Evolutionary conservation across 352 stramenopile genomes (phyloP).

Genomic region (Phytophthora capsici): DNA sequence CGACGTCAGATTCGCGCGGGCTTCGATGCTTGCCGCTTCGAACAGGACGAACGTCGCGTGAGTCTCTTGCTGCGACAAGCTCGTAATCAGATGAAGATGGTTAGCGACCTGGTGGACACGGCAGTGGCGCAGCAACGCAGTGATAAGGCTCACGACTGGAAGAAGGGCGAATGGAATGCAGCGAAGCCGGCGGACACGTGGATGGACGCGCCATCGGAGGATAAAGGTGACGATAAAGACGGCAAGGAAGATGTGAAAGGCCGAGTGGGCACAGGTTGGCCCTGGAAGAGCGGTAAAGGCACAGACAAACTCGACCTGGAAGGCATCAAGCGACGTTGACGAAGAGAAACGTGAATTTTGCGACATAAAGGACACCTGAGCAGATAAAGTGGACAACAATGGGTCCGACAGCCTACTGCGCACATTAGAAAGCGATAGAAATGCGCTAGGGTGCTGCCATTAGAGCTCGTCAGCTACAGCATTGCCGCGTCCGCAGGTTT

Average conservation of each 20-base stretch:
- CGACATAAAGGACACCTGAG: too few relatives aligned
- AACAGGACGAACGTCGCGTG: conserved; percentile 64
- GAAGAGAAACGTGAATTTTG: neutral
- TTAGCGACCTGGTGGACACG: conserved; percentile 72
- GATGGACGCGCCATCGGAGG: conserved; percentile 32
- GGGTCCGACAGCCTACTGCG: too few relatives aligned
- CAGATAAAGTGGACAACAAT: too few relatives aligned
- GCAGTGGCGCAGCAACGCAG: conserved; percentile 57
- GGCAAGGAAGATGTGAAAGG: conserved; percentile 61
- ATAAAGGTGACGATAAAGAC: conserved; percentile 30
- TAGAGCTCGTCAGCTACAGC: neutral
- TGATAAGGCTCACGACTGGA: conserved; percentile 22
- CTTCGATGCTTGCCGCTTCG: conserved; percentile 56
- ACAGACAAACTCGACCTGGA: conserved; percentile 61
- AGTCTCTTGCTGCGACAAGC: conserved; percentile 56
- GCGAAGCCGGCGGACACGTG: conserved; percentile 27
- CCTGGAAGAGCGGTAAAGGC: conserved; percentile 61
- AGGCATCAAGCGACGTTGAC: conserved; percentile 56
- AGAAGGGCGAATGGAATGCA: conserved; percentile 27
- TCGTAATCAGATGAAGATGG: conserved; percentile 71
- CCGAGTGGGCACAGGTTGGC: conserved; percentile 65
- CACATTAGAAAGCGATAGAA: neutral
- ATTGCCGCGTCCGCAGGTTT: neutral
- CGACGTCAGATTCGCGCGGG: conserved; percentile 64
- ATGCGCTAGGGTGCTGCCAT: neutral